Base-by-base conservation (phyloP, 2,329 filamentous ascomycete species). In the Aspergillus udagawae region DNA sequence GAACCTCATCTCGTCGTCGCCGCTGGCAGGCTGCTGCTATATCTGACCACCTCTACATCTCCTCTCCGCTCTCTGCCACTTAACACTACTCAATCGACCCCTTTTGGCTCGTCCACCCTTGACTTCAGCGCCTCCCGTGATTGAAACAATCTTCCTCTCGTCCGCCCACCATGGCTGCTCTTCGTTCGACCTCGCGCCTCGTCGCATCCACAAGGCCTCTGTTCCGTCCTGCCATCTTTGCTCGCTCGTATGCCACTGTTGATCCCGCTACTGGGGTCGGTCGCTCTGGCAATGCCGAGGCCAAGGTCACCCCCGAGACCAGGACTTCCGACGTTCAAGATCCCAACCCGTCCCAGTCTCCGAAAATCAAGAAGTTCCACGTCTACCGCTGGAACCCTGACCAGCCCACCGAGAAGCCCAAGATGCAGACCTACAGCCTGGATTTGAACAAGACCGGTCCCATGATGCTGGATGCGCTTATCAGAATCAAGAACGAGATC, bases 331-430 rank as follows among this genome's bases (percentile, higher is more conserved):
- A 84, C 51, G 79, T 84, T 56, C 77, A 85, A 65, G 83, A 89
- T 67, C 82, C 89, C 55, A 82, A 81, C 69, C 73, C 80, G 53
- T 80, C 77, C 62, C 75, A 81, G 64, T 76, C 82, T 59, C 77
- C 86, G 49, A 83, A 82, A 68, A 86, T 90, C 80, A 97, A 97
- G 88, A 92, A 89, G 52, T 99, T 99, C 86, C 89, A 96, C 78
- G 89, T 99, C 82, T 99, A 99, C 86, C 87, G 94, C 76, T 99
- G 94, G 94, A 96, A 95, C 76, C 94, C 94, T 60, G 94, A 97
- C 74, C 84, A 87, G 74, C 94, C 94, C 58, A 86, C 87, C 71
- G 87, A 90, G 78, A 99, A 99, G 87, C 94, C 94, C 61, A 84
- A 82, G 76, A 96, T 99, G 90, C 92, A 99, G 83, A 86, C 85